Evolutionary conservation across 225 moss, liverwort and hornwort genomes (phyloP).

Genomic region (Antitrichia curtipendula): DNA sequence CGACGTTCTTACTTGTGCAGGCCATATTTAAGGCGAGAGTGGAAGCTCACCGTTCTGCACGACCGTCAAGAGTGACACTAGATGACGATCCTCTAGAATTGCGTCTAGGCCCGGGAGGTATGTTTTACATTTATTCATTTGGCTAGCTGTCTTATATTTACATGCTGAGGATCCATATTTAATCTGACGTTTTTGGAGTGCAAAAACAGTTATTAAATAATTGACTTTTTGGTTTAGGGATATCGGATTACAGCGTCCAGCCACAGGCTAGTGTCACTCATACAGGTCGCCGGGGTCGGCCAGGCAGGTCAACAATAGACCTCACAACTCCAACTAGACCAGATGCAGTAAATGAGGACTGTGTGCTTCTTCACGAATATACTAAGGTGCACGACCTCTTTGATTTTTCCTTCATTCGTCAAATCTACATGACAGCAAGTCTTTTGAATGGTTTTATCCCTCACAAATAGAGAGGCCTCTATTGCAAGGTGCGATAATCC

Average conservation of each 20-base stretch:
- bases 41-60: constrained; percentile 5
- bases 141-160: background rate
- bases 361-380: constrained; percentile 18
- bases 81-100: constrained; percentile 24
- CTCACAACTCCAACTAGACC: constrained; percentile 29
- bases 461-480: background rate
- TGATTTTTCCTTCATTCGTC: background rate
- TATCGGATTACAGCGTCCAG: background rate
- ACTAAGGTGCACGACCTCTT: constrained; percentile 6
- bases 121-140: background rate
- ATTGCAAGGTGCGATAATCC: background rate
- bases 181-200: background rate
- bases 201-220: background rate
- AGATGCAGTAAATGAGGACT: constrained; percentile 12
- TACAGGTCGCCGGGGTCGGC: constrained; percentile 1
- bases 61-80: background rate
- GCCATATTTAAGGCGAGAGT: constrained; percentile 13
- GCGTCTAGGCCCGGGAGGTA: constrained; percentile 27
- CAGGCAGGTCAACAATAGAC: constrained; percentile 33
- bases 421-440: background rate
- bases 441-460: background rate
- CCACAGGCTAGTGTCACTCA: background rate
- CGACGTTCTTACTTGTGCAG: constrained; percentile 3
- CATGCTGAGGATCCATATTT: background rate
- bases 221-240: background rate